Percentiles rank a stretch among this genome's conserved stretches.
Conservation (phyloP, 352 stramenopile genomes). For the Phytopythium cucurbitacearum region DNA sequence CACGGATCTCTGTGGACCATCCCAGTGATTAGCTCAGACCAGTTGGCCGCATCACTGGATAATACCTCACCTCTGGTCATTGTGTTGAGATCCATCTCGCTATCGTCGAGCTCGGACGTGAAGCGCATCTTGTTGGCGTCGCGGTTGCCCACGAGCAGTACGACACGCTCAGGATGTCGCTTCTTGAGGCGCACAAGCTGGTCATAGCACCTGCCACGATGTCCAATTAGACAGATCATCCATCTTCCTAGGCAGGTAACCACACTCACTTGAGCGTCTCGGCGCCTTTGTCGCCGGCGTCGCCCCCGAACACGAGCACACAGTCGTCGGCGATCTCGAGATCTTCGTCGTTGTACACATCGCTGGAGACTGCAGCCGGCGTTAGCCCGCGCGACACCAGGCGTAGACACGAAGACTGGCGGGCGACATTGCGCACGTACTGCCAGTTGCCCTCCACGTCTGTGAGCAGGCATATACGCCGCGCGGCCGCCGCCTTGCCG, state of each 20-base stretch:
- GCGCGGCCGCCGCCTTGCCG: constrained; percentile 5
- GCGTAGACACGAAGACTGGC: constrained; percentile 54
- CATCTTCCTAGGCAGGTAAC: neutral
- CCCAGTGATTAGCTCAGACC: neutral
- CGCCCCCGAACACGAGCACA: constrained; percentile 88
- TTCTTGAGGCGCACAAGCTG: constrained; percentile 86
- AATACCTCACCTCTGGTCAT: constrained; percentile 50
- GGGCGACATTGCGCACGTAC: constrained; percentile 66
- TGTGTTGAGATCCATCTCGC: constrained; percentile 54
- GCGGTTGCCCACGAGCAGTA: constrained; percentile 91
- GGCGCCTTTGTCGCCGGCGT: constrained; percentile 88
- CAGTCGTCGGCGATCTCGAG: constrained; percentile 65
- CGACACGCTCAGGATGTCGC: constrained; percentile 81
- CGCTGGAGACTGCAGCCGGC: neutral
- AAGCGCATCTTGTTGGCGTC: constrained; percentile 93
- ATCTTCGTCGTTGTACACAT: constrained; percentile 22
- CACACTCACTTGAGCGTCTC: constrained; percentile 69
- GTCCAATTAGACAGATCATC: neutral
- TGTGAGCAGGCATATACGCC: constrained; percentile 66
- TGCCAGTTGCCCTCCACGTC: constrained; percentile 81
- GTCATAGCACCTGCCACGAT: constrained; percentile 53
- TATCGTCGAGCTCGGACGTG: constrained; percentile 72
- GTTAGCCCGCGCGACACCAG: constrained; percentile 13
- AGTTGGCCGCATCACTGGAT: neutral
- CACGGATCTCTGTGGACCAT: constrained; percentile 43